phyloP scores from a whole-genome alignment of 192 early-diverging fungal genomes.

The Mortierella alpina region DNA sequence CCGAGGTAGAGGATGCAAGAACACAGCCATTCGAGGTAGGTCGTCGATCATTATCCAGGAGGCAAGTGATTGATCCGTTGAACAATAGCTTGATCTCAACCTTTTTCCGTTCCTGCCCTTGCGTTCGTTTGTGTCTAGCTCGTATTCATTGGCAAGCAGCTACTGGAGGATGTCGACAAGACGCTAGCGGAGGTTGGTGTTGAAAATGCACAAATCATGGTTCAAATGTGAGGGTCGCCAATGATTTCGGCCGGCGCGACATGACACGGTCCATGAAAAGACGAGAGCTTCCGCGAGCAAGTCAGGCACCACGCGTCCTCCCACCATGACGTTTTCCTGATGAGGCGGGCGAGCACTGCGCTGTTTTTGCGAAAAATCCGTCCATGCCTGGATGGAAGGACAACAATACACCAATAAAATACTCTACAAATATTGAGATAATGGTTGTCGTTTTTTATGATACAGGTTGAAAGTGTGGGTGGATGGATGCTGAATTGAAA shows the following conservation, averaged over 20 bases:
- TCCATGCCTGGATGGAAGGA: too few relatives aligned
- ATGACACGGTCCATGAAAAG: not conserved
- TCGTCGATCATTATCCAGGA: not conserved
- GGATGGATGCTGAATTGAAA: not conserved
- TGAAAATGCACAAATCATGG: slow-evolving; percentile 66
- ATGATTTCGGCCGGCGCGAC: too few relatives aligned
- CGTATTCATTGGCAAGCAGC: slow-evolving; percentile 72
- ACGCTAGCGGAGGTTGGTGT: slow-evolving; percentile 81
- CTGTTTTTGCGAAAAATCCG: too few relatives aligned
- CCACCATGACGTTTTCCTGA: too few relatives aligned
- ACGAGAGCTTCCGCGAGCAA: not conserved
- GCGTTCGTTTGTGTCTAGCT: slow-evolving; percentile 65
- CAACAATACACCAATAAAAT: too few relatives aligned
- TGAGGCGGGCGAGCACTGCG: too few relatives aligned
- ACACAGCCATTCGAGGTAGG: slow-evolving; percentile 78
- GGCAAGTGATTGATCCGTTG: not conserved
- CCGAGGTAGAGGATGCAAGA: slow-evolving; percentile 70
- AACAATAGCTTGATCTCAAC: slow-evolving; percentile 8
- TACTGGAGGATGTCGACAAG: slow-evolving; percentile 73
- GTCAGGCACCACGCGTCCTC: too few relatives aligned
- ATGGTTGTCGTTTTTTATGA: too few relatives aligned
- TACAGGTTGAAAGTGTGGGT: too few relatives aligned
- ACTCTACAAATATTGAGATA: too few relatives aligned
- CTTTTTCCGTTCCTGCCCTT: not conserved
- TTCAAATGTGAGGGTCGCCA: slow-evolving; percentile 50